Evolutionary conservation across 2,329 filamentous ascomycete genomes (phyloP).

Genomic region (Neonectria punicea): DNA sequence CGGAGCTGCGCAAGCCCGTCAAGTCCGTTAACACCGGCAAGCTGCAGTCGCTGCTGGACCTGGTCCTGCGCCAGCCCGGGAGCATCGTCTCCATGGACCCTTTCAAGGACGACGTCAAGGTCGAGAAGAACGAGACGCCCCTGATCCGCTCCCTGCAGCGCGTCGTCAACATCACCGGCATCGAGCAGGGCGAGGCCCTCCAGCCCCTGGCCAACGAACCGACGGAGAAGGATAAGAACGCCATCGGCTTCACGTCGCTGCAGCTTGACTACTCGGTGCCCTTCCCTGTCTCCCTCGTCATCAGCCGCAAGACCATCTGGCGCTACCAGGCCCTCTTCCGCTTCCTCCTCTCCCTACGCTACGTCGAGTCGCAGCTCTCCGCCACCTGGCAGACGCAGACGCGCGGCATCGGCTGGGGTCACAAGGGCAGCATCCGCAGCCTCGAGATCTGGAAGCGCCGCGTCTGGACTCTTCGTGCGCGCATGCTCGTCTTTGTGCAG

Average conservation of each 20-base stretch:
- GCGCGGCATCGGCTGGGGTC: slow-evolving; percentile 82
- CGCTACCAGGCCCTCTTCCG: slow-evolving; percentile 96
- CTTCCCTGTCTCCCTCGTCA: slow-evolving; percentile 94
- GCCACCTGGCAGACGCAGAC: slow-evolving; percentile 92
- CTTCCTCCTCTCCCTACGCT: slow-evolving; percentile 88
- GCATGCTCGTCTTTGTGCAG: slow-evolving; percentile 98
- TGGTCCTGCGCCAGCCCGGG: slow-evolving; percentile 94
- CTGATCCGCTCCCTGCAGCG: slow-evolving; percentile 94
- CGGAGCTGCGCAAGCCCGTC: slow-evolving; percentile 90
- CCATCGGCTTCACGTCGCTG: slow-evolving; percentile 89
- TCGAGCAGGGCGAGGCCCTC: slow-evolving; percentile 88
- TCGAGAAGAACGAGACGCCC: slow-evolving; percentile 95
- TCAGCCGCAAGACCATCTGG: slow-evolving; percentile 96
- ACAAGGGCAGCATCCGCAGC: slow-evolving; percentile 76
- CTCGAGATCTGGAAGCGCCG: slow-evolving; percentile 93
- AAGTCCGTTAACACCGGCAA: slow-evolving; percentile 92
- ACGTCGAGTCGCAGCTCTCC: slow-evolving; percentile 88
- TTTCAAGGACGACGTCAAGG: slow-evolving; percentile 98
- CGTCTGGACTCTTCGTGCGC: slow-evolving; percentile 88
- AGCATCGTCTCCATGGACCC: slow-evolving; percentile 93
- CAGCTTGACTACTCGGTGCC: slow-evolving; percentile 95
- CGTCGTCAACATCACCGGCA: slow-evolving; percentile 95
- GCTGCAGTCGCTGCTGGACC: slow-evolving; percentile 92
- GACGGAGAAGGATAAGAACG: slow-evolving; percentile 85
- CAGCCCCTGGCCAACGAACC: slow-evolving; percentile 75